Conservation (phyloP, 305 asterid species). For the Withania somnifera region DNA sequence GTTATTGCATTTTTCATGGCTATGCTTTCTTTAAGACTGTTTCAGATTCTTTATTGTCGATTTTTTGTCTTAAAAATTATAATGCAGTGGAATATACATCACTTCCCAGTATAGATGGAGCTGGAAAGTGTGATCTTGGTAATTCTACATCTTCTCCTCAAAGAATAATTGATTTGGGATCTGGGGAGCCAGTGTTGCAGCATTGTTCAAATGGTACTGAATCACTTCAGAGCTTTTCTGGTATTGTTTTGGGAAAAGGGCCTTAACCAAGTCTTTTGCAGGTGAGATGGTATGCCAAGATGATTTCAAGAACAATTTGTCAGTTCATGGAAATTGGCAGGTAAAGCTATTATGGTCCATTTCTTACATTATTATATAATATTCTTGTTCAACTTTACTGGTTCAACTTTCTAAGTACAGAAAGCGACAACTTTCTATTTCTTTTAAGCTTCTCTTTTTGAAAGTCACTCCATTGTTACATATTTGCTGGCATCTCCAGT, state of each 20-base stretch:
- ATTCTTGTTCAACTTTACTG: neutral
- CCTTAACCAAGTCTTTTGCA: constrained; percentile 25
- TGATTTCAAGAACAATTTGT: constrained; percentile 31
- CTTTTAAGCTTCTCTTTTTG: neutral
- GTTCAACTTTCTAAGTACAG: neutral
- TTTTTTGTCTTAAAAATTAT: constrained; percentile 1
- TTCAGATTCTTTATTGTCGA: neutral
- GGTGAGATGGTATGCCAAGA: constrained; percentile 45
- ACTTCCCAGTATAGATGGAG: constrained; percentile 22
- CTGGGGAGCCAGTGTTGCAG: constrained; percentile 42
- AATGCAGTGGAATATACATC: constrained; percentile 25
- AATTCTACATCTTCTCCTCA: constrained; percentile 27
- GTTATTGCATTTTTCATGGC: neutral
- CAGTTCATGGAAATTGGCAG: constrained; percentile 45
- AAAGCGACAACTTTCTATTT: neutral
- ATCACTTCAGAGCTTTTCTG: neutral
- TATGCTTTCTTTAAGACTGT: neutral
- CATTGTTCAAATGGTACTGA: constrained; percentile 38
- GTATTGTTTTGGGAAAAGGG: neutral
- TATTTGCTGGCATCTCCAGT: neutral
- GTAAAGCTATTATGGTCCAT: constrained; percentile 11
- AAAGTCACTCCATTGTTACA: neutral
- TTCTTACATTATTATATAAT: neutral
- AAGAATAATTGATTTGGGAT: constrained; percentile 28
- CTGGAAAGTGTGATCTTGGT: constrained; percentile 22